phyloP scores from a whole-genome alignment of 306 rosid genomes.

The Citrullus amarus region DNA sequence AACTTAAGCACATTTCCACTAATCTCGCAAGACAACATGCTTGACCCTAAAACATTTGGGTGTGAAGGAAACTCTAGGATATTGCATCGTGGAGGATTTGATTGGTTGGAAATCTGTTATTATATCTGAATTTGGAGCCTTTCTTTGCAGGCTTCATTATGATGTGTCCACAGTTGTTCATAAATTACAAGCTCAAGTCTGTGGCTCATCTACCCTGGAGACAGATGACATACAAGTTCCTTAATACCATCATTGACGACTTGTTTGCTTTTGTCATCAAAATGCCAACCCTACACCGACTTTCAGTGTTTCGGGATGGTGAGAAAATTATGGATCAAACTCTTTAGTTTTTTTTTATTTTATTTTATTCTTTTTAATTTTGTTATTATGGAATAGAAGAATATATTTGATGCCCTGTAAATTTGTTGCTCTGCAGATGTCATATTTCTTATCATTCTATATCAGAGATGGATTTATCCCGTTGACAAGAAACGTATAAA shows the following conservation, averaged over 20 bases:
- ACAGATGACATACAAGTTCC: conserved; percentile 99
- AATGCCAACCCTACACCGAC: conserved; percentile 93
- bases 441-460: conserved; percentile 67
- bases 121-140: neutral
- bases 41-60: too few species aligned
- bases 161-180: conserved; percentile 99
- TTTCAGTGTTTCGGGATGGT: conserved; percentile 99
- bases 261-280: conserved; percentile 96
- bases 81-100: too few species aligned
- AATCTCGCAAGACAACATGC: too few species aligned
- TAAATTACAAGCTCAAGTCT: conserved; percentile 93
- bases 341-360: too few species aligned
- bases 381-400: neutral
- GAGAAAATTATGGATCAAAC: conserved; percentile 11
- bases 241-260: conserved; percentile 95
- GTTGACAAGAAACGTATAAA: conserved; percentile 90
- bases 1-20: too few species aligned
- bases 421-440: conserved; percentile 54
- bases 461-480: conserved; percentile 89
- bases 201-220: conserved; percentile 99
- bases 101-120: too few species aligned
- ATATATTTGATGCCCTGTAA: neutral
- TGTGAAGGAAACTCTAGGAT: too few species aligned
- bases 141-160: conserved; percentile 65
- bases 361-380: neutral